Conservation (phyloP, 805 yeast genomes). For the Priceomyces melissophilus region DNA sequence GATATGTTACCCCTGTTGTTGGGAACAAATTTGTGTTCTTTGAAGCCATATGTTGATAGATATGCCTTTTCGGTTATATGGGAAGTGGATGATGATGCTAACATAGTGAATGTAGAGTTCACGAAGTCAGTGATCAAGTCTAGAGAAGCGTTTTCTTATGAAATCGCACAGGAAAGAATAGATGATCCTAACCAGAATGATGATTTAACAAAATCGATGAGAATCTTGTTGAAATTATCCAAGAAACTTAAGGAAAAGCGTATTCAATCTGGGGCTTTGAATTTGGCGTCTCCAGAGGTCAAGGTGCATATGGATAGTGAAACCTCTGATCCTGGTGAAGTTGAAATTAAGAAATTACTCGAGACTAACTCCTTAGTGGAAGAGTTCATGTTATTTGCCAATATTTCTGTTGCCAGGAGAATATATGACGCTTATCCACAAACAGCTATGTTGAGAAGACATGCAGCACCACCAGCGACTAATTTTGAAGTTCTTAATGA, state of each 20-base stretch:
- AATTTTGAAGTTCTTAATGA: slow-evolving; percentile 88
- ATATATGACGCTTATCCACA: slow-evolving; percentile 93
- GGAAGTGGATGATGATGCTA: slow-evolving; percentile 87
- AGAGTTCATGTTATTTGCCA: slow-evolving; percentile 97
- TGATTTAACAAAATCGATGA: slow-evolving; percentile 85
- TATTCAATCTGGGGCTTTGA: slow-evolving; percentile 92
- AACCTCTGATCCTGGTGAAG: slow-evolving; percentile 94
- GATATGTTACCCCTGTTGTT: slow-evolving; percentile 96
- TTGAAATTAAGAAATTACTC: slow-evolving; percentile 79
- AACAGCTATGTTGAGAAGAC: slow-evolving; percentile 97
- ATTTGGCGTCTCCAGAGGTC: slow-evolving; percentile 96
- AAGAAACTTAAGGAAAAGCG: slow-evolving; percentile 81
- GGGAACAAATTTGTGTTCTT: slow-evolving; percentile 94
- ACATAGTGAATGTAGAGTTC: slow-evolving; percentile 73
- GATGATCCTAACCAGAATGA: slow-evolving; percentile 76
- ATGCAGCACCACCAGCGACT: slow-evolving; percentile 94
- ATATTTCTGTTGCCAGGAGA: slow-evolving; percentile 90
- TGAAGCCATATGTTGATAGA: slow-evolving; percentile 92
- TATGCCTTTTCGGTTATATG: slow-evolving; percentile 93
- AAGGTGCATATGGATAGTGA: slow-evolving; percentile 96
- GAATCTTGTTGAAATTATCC: slow-evolving; percentile 75
- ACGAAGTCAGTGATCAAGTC: slow-evolving; percentile 88
- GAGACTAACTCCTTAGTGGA: slow-evolving; percentile 96
- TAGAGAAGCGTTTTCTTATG: slow-evolving; percentile 92
- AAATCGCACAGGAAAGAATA: slow-evolving; percentile 85